A percentile compares a stretch with the other conserved stretches of the same genome.
Conservation (phyloP, 2,329 filamentous ascomycete species). For the Zelopaecilomyces penicillatus region DNA sequence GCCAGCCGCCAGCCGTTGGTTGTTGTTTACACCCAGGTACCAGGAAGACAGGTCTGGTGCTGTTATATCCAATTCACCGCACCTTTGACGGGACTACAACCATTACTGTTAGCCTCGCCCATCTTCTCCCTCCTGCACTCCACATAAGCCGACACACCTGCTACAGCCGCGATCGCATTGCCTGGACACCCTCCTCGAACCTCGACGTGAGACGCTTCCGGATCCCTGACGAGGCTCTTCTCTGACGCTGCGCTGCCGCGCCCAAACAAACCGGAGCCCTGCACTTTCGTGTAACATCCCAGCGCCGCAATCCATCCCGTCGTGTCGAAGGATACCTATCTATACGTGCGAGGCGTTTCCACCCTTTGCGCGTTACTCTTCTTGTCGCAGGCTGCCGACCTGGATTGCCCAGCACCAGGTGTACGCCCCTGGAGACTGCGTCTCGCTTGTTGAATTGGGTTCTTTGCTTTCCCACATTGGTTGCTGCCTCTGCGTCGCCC, state of each 20-base stretch:
- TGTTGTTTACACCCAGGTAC: not conserved
- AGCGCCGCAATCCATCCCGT: constrained; percentile 8
- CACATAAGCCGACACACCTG: constrained; percentile 8
- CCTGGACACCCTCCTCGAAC: constrained; percentile 4
- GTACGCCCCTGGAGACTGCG: not conserved
- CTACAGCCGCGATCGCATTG: constrained; percentile 5
- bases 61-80: not conserved
- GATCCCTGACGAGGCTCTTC: constrained; percentile 1
- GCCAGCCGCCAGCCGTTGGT: too few relatives aligned
- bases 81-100: not conserved
- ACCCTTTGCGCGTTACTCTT: constrained; percentile 2
- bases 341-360: constrained; percentile 6
- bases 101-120: constrained; percentile 6
- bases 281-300: constrained; percentile 9
- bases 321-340: not conserved
- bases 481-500: constrained; percentile 2
- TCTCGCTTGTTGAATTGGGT: not conserved
- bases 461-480: constrained; percentile 1
- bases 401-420: not conserved
- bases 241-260: constrained; percentile 5
- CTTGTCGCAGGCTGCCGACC: not conserved
- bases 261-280: constrained; percentile 7
- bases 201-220: constrained; percentile 8
- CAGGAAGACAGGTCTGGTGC: not conserved
- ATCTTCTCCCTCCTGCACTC: constrained; percentile 8